Evolutionary conservation across 805 yeast genomes (phyloP), one percentile per base, ranked within the genome.

Genomic region (Gaillardinia entomophila): DNA sequence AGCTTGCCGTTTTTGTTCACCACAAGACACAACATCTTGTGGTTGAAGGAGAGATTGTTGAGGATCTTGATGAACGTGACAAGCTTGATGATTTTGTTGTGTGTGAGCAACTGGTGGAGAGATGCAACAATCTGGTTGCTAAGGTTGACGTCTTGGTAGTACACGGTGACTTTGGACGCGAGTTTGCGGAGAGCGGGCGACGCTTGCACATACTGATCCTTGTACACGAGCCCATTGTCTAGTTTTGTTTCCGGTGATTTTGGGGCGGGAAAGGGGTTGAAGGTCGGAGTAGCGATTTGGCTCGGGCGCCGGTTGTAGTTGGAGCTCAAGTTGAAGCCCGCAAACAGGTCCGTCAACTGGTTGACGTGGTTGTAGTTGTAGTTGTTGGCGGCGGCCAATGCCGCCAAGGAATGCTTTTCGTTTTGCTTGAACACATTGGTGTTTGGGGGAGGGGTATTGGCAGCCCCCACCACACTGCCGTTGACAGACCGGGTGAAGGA

Each of bases 1-100:
- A 80, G 63, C 51, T 79, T 77, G 13, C 84, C 83, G 36, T 77
- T 73, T 41, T 79, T 79, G 43, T 76, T 68, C 16, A 76, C 59
- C 4, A 76, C 81, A 24, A 79, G 55, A 37, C 71, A 65, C 30
- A 66, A 53, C 30, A 58, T 45, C 39, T 66, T 66, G 40, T 63
- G 66, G 40, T 57, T 57, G 38, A 58, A 61, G 2, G 65, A 56
- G 41, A 66, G 56, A 33, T 64, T 64, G 43, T 66, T 66, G 35
- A 64, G 45, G 42, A 60, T 62, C 31, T 59, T 60, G 41, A 66
- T 57, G 37, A 63, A 66, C 2, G 60, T 46, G 18, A 65, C 51
- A 32, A 66, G 44, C 31, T 57, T 59, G 12, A 43, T 26, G 15
- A 66, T 50, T 7, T 46, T 48, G 6, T 60, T 56, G 27, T 49